phyloP scores from a whole-genome alignment of 768 basidiomycete species.

The Phylloporus scabripes region DNA sequence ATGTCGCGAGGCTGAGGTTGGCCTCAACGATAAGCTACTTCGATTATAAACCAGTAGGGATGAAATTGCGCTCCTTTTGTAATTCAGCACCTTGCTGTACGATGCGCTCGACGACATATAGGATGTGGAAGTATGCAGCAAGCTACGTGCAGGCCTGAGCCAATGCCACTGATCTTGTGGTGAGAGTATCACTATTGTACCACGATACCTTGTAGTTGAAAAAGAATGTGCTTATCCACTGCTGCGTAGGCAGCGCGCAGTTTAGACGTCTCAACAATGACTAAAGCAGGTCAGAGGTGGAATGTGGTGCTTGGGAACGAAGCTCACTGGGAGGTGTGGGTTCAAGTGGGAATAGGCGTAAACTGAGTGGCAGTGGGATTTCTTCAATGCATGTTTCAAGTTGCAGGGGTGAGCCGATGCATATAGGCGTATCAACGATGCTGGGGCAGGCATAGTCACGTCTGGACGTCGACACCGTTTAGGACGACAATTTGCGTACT shows the following conservation, averaged over 20 bases:
- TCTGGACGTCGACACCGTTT: no score
- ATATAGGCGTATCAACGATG: no score
- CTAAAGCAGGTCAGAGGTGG: no score
- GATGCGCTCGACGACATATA: slow-evolving; percentile 73
- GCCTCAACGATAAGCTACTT: slow-evolving; percentile 88
- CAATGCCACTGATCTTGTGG: slow-evolving; percentile 52
- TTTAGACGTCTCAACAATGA: slow-evolving; percentile 81
- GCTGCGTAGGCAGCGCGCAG: slow-evolving; percentile 89
- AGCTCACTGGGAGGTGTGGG: no score
- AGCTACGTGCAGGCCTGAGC: slow-evolving; percentile 51
- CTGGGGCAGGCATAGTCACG: no score
- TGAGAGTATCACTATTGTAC: neutral
- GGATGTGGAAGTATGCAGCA: neutral
- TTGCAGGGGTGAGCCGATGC: no score
- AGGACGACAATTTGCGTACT: no score
- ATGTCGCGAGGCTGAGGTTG: slow-evolving; percentile 75
- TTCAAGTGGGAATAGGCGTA: no score
- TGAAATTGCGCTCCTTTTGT: slow-evolving; percentile 80
- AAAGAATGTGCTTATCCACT: slow-evolving; percentile 79
- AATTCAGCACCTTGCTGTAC: slow-evolving; percentile 69
- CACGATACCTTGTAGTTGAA: slow-evolving; percentile 70
- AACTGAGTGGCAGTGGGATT: no score
- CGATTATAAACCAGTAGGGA: slow-evolving; percentile 95
- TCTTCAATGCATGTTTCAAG: no score
- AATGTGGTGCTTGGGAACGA: no score